A percentile compares a stretch with the other conserved stretches of the same genome.
Evolutionary conservation across 257 asterid genomes (phyloP).

Genomic region (Primulina huaijiensis): DNA sequence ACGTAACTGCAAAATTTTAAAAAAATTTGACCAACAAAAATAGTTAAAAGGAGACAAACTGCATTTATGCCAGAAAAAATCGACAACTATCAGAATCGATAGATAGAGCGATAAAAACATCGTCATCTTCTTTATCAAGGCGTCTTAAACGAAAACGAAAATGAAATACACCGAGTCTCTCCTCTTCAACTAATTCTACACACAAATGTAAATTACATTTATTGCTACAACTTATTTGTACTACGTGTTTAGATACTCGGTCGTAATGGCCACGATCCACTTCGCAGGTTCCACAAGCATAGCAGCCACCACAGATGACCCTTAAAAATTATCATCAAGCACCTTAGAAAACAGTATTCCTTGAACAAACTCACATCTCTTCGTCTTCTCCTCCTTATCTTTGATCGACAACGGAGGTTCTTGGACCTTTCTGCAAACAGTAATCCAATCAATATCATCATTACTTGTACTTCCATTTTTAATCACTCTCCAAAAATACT

Average conservation of each 20-base stretch:
- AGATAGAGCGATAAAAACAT: neutral
- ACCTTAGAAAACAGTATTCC: slow-evolving; percentile 71
- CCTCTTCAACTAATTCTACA: slow-evolving; percentile 39
- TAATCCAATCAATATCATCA: neutral
- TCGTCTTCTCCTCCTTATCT: slow-evolving; percentile 83
- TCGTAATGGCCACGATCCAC: slow-evolving; percentile 6
- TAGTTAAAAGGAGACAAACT: neutral
- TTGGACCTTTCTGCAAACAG: slow-evolving; percentile 53
- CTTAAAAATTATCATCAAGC: slow-evolving; percentile 54
- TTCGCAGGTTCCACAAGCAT: slow-evolving; percentile 7
- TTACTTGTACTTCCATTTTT: neutral
- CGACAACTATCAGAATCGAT: neutral
- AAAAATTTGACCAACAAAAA: neutral
- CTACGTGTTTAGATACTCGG: slow-evolving; percentile 23
- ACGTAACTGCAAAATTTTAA: neutral
- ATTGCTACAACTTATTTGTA: slow-evolving; percentile 38
- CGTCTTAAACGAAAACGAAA: slow-evolving; percentile 24
- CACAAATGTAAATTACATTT: slow-evolving; percentile 43
- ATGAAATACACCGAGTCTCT: slow-evolving; percentile 23
- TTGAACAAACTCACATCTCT: slow-evolving; percentile 69
- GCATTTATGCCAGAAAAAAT: neutral
- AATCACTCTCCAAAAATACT: neutral
- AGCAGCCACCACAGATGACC: slow-evolving; percentile 6
- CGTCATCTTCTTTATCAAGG: slow-evolving; percentile 26
- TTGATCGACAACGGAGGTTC: slow-evolving; percentile 70